Evolutionary conservation across 2,329 filamentous ascomycete species (phyloP), one percentile per base, ranked within the genome.

Genomic region (Aureobasidium sp.): DNA sequence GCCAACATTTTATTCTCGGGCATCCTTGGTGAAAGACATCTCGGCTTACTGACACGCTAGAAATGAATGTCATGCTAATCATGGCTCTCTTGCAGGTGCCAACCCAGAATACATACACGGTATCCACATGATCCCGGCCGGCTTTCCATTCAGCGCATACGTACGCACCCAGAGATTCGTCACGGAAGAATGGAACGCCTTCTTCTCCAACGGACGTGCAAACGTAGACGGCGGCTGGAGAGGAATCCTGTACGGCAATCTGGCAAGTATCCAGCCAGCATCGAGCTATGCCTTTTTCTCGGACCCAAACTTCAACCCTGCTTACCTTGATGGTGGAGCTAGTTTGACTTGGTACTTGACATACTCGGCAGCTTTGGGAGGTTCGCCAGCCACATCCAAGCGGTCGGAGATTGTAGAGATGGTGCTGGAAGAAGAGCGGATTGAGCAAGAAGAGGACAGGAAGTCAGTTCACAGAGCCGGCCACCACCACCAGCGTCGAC

Each of bases 321-420:
- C 70, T 37, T 88, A 81, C 79, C 69, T 93, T 39, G 88, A 96
- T 70, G 88, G 87, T 1, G 91, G 93, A 14, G 88, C 88, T 2
- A 86, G 83, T 63, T 73, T 83, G 69, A 91, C 88, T 24, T 95
- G 89, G 89, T 94, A 90, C 71, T 70, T 94, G 70, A 84, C 85
- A 35, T 88, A 83, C 68, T 76, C 84, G 61, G 89, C 88, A 59
- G 85, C 86, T 83, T 66, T 80, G 76, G 64, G 65, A 21, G 65
- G 63, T 2, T 42, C 45, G 7, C 45, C 53, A 17, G 52, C 32
- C 14, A 4, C 44, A 6, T 6, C 29, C 2, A 48, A 48, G 32
- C 19, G 44, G 11, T 48, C 44, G 4, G 44, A 37, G 21, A 4
- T 8, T 22, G 41, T 22, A 32, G 41, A 6, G 6, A 4, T 6